Evolutionary conservation across 1,139 yeast species (phyloP), one percentile per base, ranked within the genome.

Genomic region (Magnusiomyces starmeri): DNA sequence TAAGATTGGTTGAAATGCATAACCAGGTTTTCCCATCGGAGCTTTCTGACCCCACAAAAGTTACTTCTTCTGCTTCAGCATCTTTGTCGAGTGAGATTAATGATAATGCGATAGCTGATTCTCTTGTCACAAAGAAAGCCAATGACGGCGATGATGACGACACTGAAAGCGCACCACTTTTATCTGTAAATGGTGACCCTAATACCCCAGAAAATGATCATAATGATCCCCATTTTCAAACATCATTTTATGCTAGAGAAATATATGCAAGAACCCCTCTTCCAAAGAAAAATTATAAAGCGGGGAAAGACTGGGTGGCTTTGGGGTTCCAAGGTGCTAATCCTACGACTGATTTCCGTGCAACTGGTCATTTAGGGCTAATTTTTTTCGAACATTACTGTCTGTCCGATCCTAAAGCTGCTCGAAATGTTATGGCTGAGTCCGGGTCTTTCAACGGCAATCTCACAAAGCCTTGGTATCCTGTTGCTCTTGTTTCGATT

Each of bases 341-440:
- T 24, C 48, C 48, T 4, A 35, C 48, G 6, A 45, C 48, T 21
- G 48, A 45, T 45, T 45, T 45, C 16, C 24, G 48, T 3, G 48
- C 48, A 14, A 45, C 48, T 14, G 48, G 48, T 3, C 29, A 34
- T 21, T 21, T 45, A 10, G 48, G 48, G 22, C 20, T 45, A 2
- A 20, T 12, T 16, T 25, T 34, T 16, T 45, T 45, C 24, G 48
- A 45, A 25, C 24, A 22, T 16, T 45, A 22, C 24, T 45, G 48
- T 24, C 16, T 45, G 8, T n/a, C 41, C 2, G 32, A 45, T 22
- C 42, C 48, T 9, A 21, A 20, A n/a, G 9, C 16, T 9, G 48
- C 48, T 34, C n/a, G 48, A 21, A 35, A 45, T 32, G 24, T 45
- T 12, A 45, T 45, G 48, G 41, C 42, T n/a, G 48, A 45, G 41